Base-by-base conservation (phyloP, 83 land plant species). In the Thuja plicata region DNA sequence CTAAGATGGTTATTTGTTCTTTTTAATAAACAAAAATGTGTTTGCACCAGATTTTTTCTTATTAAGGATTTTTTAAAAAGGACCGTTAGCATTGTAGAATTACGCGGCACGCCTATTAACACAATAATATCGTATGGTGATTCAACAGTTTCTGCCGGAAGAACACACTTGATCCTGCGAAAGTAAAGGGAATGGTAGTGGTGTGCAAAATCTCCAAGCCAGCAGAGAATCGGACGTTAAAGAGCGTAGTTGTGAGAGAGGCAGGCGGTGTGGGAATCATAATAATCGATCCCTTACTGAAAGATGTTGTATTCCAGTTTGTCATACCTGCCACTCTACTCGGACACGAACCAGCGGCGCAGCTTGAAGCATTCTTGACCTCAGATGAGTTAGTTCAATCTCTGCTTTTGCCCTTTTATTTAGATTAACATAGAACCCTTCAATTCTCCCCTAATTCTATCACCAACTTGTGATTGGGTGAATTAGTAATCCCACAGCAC, bases 201-300 rank as follows among this genome's bases (percentile, higher is more conserved):
- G 87, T 93, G 40, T 93, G 94, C 94, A 88, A 81, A 3, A 84
- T 84, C 12, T 88, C 76, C 73, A 38, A 38, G 0, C 3, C 30
- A 27, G 8, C 4, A 0, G 91, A 90, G 27, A n/a, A 54, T 84
- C 16, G 89, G 34, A 46, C 43, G 11, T 88, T 85, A 17, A 89
- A 92, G 84, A 55, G 85, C 37, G 82, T 80, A 9, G 73, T 74
- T 70, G 87, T 93, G 43, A 73, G 86, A 45, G 54, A 89, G 54
- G 88, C 71, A 66, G 90, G 93, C 50, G 91, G 93, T 35, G 90
- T 87, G 30, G 94, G 94, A 11, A 90, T 93, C 48, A 89, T 93
- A 48, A 83, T 89, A 7, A 38, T 91, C 5, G 88, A 91, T 87
- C 88, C 90, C 37, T 0, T 80, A 0, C 82, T 76, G 8, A 76